Evolutionary conservation across 441 rosid species (phyloP).

Genomic region (Aleurites moluccanus): DNA sequence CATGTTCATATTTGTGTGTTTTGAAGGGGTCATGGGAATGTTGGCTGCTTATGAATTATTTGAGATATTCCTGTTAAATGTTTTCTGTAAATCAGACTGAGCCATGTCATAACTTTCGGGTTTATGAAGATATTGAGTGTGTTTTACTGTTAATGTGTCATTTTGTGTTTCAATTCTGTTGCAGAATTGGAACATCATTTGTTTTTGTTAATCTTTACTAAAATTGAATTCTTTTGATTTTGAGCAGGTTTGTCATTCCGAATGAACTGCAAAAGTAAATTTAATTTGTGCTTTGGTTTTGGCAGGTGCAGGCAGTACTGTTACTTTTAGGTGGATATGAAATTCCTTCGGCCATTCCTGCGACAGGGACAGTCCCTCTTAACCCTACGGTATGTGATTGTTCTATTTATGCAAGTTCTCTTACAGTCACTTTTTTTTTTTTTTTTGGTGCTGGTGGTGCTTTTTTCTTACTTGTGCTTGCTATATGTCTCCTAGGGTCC

Average conservation of each 20-base stretch:
- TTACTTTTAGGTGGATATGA: constrained; percentile 77
- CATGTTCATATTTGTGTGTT: neutral
- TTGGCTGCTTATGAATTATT: neutral
- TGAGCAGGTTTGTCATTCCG: neutral
- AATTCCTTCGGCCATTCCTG: constrained; percentile 53
- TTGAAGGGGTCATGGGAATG: neutral
- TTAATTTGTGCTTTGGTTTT: constrained; percentile 15
- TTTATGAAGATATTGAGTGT: too few species aligned
- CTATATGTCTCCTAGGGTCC: constrained; percentile 31
- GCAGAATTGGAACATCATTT: neutral
- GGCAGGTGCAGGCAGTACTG: constrained; percentile 80
- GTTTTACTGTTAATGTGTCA: neutral
- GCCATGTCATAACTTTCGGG: too few species aligned
- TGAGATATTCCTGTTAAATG: too few species aligned
- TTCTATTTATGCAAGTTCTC: neutral
- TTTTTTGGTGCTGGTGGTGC: too few species aligned
- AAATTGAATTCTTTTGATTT: neutral
- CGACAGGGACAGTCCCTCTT: constrained; percentile 47
- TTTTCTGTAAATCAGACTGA: too few species aligned
- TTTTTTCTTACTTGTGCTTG: constrained; percentile 38
- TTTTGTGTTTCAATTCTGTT: neutral
- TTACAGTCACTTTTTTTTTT: neutral
- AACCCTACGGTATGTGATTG: constrained; percentile 50
- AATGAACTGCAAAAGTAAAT: neutral
- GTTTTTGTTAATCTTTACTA: neutral